These are phyloP conservation scores for Fusarium scirpi DNA, from an alignment of 2,329 filamentous ascomycete genomes.

Conservation along the genomic window DNA sequence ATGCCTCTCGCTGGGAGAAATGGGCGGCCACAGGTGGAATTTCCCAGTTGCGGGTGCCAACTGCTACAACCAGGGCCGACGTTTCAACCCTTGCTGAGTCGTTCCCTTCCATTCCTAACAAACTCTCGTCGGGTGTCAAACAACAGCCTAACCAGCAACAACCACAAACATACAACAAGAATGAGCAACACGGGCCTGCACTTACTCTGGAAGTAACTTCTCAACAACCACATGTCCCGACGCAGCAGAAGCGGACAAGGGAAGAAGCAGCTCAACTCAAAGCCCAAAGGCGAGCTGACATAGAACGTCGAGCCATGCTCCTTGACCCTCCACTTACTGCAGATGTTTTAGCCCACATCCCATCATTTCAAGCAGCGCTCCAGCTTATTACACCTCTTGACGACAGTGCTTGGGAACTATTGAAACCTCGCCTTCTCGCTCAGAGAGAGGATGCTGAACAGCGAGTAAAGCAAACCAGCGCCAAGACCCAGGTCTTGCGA, in stretches of 20 bases:
- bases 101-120: not conserved
- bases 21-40: slow-evolving; percentile 68
- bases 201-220: slow-evolving; percentile 9
- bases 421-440: slow-evolving; percentile 74
- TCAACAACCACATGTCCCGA: slow-evolving; percentile 3
- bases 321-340: slow-evolving; percentile 74
- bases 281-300: slow-evolving; percentile 73
- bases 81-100: not conserved
- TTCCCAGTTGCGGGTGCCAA: slow-evolving; percentile 51
- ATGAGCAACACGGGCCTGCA: slow-evolving; percentile 8
- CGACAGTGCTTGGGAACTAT: slow-evolving; percentile 75
- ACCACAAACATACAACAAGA: slow-evolving; percentile 1
- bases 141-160: slow-evolving; percentile 10
- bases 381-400: slow-evolving; percentile 76
- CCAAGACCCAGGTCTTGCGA: slow-evolving; percentile 51
- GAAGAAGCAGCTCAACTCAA: slow-evolving; percentile 74
- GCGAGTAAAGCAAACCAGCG: slow-evolving; percentile 58
- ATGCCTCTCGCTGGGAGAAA: slow-evolving; percentile 79
- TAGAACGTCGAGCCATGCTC: slow-evolving; percentile 75
- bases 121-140: not conserved
- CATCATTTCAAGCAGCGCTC: slow-evolving; percentile 79
- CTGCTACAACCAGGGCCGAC: slow-evolving; percentile 1
- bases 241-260: slow-evolving; percentile 64
- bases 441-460: slow-evolving; percentile 75
- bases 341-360: slow-evolving; percentile 74